Base-by-base conservation (phyloP, 2,329 filamentous ascomycete species). In the Aspergillus costaricaensis region DNA sequence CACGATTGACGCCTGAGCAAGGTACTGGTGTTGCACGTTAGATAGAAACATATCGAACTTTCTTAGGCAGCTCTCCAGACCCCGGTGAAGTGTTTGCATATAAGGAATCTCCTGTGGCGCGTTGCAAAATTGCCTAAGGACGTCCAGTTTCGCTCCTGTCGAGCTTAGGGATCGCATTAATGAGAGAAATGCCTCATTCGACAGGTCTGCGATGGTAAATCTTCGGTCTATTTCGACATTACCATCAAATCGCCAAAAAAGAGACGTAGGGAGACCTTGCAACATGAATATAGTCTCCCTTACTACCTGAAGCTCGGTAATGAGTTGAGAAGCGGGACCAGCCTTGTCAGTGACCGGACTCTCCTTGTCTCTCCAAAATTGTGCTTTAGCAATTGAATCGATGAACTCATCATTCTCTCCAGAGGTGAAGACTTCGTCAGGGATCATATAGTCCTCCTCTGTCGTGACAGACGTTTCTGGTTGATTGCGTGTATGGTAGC, bases 231-330 rank as follows among this genome's bases (percentile, higher is more conserved):
- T 65, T 59, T 71, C 69, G n/a, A 79, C 65, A 4, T 60, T 63
- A 38, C 70, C 66, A 38, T 75, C 71, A 19, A 74, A 32, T 56
- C 71, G 66, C 79, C 74, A 65, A 68, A 93, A 96, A 1, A 96
- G 71, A 1, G 87, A 88, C 2, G 90, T 94, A 5, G 88, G 84
- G 4, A 95, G 79, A 0, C 93, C 93, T 57, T 87, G 85, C 0
- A 98, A 83, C 91, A 97, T 96, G 68, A 91, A 94, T 0, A 97
- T 80, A 0, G 87, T 85, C 70, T 98, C 92, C 51, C 92, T 86
- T 25, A 93, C 79, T 10, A 88, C 80, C 64, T 93, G 87, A 1
- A 90, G 79, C 72, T 96, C 93, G 0, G 89, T 85, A 5, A 94
- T 79, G 15, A 63, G 61, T 27, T 71, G 67, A 60, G 70, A 70